phyloP scores from a whole-genome alignment of 257 asterid species.

The Fraxinus cuspidata region DNA sequence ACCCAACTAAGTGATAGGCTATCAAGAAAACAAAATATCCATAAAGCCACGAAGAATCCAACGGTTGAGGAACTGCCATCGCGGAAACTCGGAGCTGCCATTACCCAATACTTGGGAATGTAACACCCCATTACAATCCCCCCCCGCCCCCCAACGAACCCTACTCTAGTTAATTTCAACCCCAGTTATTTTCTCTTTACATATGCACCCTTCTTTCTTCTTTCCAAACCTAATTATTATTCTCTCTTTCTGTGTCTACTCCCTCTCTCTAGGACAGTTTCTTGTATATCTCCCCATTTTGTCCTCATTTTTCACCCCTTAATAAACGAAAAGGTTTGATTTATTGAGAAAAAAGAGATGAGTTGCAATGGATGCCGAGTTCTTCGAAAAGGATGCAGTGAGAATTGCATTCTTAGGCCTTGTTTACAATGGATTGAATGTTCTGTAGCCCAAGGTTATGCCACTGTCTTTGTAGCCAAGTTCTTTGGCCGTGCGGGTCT shows the following conservation, averaged over 20 bases:
- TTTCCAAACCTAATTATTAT: slow-evolving; percentile 1
- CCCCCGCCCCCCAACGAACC: background rate
- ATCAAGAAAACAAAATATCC: slow-evolving; percentile 13
- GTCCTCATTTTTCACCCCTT: background rate
- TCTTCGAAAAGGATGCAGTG: background rate
- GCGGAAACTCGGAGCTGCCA: slow-evolving; percentile 69
- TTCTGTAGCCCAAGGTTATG: background rate
- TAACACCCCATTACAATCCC: slow-evolving; percentile 11
- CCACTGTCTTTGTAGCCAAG: background rate
- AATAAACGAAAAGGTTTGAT: background rate
- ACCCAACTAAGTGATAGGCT: too few relatives aligned
- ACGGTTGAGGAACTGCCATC: slow-evolving; percentile 41
- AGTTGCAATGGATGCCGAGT: background rate
- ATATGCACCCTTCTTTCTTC: slow-evolving; percentile 29
- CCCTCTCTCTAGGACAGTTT: background rate
- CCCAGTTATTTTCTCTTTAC: slow-evolving; percentile 29
- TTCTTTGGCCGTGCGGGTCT: background rate
- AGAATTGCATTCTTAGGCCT: background rate
- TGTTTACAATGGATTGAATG: background rate
- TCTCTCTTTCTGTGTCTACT: background rate
- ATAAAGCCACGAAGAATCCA: slow-evolving; percentile 26
- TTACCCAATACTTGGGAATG: slow-evolving; percentile 55
- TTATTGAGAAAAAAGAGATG: background rate
- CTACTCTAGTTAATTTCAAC: slow-evolving; percentile 32
- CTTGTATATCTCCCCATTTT: background rate